phyloP scores from a whole-genome alignment of 352 stramenopile species.

The Globisporangium perplexum region DNA sequence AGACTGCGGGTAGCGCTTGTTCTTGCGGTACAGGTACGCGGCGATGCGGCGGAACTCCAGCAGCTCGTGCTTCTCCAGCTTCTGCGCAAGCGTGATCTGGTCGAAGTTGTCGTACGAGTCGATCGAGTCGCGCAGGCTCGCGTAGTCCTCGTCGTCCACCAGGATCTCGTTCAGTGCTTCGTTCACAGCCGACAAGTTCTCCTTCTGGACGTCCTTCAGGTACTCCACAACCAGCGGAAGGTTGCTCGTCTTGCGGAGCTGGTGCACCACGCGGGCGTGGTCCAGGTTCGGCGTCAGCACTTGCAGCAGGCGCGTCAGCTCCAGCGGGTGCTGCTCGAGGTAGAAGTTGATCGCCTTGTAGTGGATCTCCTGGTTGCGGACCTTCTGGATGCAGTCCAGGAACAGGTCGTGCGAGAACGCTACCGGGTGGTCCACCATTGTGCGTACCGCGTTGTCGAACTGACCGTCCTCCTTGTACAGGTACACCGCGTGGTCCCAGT shows the following conservation, averaged over 20 bases:
- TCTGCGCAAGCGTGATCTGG: conserved; percentile 97
- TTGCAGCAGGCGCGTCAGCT: conserved; percentile 96
- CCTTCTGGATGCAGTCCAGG: conserved; percentile 98
- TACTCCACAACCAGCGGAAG: conserved; percentile 97
- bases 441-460: conserved; percentile 98
- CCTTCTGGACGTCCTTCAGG: conserved; percentile 98
- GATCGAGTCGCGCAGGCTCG: conserved; percentile 95
- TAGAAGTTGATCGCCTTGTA: conserved; percentile 99
- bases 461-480: conserved; percentile 99
- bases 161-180: conserved; percentile 98
- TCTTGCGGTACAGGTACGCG: conserved; percentile 99
- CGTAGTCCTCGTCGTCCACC: conserved; percentile 98
- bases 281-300: conserved; percentile 98
- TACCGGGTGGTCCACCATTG: conserved; percentile 98
- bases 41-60: conserved; percentile 99
- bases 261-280: conserved; percentile 97
- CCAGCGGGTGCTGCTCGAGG: conserved; percentile 95
- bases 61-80: conserved; percentile 98
- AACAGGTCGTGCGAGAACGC: conserved; percentile 99
- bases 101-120: conserved; percentile 99
- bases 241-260: conserved; percentile 96
- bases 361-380: conserved; percentile 99
- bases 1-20: conserved; percentile 97
- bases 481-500: conserved; percentile 98
- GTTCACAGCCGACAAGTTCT: conserved; percentile 98